Evolutionary conservation across 78 protist genomes (phyloP), one percentile per base, ranked within the genome.

Genomic region (Diacronema lutheri): DNA sequence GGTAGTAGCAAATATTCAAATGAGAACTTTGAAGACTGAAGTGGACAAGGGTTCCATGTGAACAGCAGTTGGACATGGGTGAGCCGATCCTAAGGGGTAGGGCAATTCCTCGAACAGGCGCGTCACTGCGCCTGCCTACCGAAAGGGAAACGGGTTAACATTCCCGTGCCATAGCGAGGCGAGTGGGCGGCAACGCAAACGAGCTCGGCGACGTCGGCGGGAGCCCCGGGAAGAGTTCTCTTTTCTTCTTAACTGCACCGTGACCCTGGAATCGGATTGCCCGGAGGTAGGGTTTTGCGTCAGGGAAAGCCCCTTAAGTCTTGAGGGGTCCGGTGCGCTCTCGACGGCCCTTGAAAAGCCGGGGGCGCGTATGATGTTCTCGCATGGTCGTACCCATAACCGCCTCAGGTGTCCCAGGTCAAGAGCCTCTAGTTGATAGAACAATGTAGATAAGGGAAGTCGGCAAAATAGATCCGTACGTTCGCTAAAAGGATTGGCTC

Each of bases 61-160:
- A 93, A 93, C 92, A 84, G 93, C 76, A 86, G 57, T 93, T 86
- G 90, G 81, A 61, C 91, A 82, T 80, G 95, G 95, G 95, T 93
- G 26, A 93, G 92, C 79, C 95, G 95, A 81, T 87, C 93, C 95
- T 93, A 93, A 93, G 92, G 65, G 72, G 40, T 31, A 81, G 93
- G 86, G 80, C 4, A 85, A 38, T 33, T 58, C 83, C 46, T 60
- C 14, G n/a, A n/a, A 69, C 10, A 41, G 23, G 77, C 26, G 9
- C 31, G 0, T 23, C 68, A 0, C 38, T 68, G 46, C 50, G 33
- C 81, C 64, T n/a, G 62, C 56, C 46, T 66, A 23, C 81, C 92
- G 93, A 93, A 93, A 93, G 95, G 93, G 95, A 93, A 93, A n/a
- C 91, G 84, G 95, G 95, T 87, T 93, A 93, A 90, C 50, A 90